phyloP scores from a whole-genome alignment of 139 green algal genomes.

The Diplosphaera chodatii region DNA sequence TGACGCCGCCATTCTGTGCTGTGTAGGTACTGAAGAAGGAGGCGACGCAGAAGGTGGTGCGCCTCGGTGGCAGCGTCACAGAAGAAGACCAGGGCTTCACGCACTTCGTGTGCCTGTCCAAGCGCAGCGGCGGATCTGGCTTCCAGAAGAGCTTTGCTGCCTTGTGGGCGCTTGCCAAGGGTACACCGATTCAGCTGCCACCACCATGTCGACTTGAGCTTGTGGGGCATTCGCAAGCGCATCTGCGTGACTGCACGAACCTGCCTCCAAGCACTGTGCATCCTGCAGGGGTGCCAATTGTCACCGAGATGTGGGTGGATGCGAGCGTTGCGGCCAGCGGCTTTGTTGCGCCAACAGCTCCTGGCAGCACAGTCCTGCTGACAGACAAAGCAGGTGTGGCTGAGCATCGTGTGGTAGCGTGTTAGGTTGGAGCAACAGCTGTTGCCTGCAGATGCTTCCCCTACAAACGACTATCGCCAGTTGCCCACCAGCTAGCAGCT shows the following conservation, averaged over 20 bases:
- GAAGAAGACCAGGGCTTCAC: conserved; percentile 6
- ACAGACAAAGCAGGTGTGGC: background rate
- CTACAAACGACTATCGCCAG: no score
- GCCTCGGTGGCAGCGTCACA: conserved; percentile 6
- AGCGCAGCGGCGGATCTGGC: background rate
- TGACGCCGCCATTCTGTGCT: no score
- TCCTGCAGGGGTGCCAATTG: background rate
- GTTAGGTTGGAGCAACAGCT: no score
- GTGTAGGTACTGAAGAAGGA: conserved; percentile 5
- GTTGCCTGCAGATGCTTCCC: no score
- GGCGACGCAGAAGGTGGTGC: conserved; percentile 1
- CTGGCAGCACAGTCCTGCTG: background rate
- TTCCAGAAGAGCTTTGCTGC: conserved; percentile 16
- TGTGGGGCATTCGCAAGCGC: no score
- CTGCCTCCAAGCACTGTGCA: no score
- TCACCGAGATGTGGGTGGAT: background rate
- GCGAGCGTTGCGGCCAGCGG: no score
- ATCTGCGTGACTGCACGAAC: no score
- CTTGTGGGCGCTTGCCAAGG: conserved; percentile 10
- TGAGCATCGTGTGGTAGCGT: no score
- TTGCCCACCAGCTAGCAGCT: no score
- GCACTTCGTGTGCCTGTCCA: conserved; percentile 6
- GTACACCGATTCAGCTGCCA: background rate
- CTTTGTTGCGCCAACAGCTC: background rate
- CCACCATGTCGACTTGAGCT: no score